phyloP scores from a whole-genome alignment of 225 moss, liverwort and hornwort species.

The Marchantia paleacea region DNA sequence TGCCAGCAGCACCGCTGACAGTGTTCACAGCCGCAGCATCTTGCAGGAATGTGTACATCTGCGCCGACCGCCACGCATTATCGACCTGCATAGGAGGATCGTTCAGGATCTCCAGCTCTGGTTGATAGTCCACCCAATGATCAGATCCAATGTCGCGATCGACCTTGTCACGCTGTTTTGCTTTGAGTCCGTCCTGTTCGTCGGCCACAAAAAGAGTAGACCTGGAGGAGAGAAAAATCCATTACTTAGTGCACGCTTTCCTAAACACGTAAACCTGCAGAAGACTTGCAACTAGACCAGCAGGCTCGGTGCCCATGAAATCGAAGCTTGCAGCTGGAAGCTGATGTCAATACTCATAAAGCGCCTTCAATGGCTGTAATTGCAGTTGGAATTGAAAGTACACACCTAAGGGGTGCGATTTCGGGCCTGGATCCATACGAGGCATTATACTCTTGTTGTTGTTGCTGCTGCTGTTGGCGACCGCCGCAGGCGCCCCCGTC shows the following conservation, averaged over 20 bases:
- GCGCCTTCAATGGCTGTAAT: neutral
- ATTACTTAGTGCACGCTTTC: neutral
- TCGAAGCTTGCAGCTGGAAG: too few relatives aligned
- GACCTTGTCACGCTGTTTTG: neutral
- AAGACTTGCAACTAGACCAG: too few relatives aligned
- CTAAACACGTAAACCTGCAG: too few relatives aligned
- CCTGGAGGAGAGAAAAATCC: neutral
- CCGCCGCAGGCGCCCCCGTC: neutral
- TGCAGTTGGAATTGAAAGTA: neutral
- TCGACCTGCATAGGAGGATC: slow-evolving; percentile 15
- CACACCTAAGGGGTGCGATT: neutral
- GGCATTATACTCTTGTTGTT: neutral
- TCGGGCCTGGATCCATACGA: neutral
- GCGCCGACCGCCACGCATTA: slow-evolving; percentile 16
- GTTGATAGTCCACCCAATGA: slow-evolving; percentile 15
- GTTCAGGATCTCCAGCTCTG: neutral
- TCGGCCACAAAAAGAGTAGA: neutral
- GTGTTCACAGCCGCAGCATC: slow-evolving; percentile 26
- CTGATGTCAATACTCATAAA: neutral
- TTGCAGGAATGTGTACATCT: slow-evolving; percentile 27
- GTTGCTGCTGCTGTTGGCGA: neutral
- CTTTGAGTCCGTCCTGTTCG: neutral
- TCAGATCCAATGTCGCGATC: slow-evolving; percentile 11
- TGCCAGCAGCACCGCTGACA: neutral
- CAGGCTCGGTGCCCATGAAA: too few relatives aligned